Evolutionary conservation across 768 basidiomycete genomes (phyloP), one percentile per base, ranked within the genome.

Genomic region (Suillus americanus): DNA sequence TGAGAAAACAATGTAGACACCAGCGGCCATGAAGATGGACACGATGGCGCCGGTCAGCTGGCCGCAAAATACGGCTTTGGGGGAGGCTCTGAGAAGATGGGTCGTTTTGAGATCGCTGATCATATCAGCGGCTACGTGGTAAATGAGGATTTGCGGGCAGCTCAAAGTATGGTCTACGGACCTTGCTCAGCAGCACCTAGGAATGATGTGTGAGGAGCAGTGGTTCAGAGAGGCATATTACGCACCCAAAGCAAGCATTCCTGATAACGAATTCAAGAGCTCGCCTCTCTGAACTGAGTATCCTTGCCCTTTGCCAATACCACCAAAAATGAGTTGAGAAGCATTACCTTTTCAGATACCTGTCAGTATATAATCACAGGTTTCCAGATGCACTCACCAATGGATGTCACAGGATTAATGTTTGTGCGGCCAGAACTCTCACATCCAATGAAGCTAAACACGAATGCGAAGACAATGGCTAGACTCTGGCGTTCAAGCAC

Each of bases 81-180:
- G 88, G 68, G 86, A 88, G 14, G 86, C 83, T 60, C 88, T 79
- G 30, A 89, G 81, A 64, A 89, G 84, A 72, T 88, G 88, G 65
- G 86, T 86, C n/a, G 89, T 86, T 77, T 89, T 88, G 68, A 89
- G 73, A 72, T 89, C 88, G 63, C 86, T 83, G 54, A 83, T 85
- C 88, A 89, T 88, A 71, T 89, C 89, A 37, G 81, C 70, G 28
- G 85, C 80, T 75, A 48, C 53, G 41, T 33, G 38, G 28, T 14
- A 30, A n/a, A 35, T 45, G 45, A 55, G 45, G 62, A 43, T 25
- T 20, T 30, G 16, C 45, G 23, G 46, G 45, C 37, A 12, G 33
- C 40, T n/a, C 61, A 60, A 28, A n/a, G 38, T 45, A 65, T 16
- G 35, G 16, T 41, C 7, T 33, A 41, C 23, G 35, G 59, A 66